Conservation (phyloP, 129 eudicot species). For the Kitagawia praeruptora region DNA sequence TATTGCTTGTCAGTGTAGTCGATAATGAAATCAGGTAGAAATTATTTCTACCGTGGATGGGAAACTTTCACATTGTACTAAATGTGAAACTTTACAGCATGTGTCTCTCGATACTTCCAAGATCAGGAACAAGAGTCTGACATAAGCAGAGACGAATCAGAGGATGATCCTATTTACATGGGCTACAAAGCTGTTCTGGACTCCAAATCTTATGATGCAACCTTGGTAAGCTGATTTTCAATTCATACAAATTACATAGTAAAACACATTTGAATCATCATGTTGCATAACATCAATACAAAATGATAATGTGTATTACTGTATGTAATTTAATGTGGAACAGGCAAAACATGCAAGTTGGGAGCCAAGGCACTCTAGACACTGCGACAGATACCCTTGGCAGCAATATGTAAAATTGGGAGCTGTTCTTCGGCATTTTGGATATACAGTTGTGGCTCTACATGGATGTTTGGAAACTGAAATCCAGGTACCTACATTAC, state of each 20-base stretch:
- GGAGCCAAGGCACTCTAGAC: conserved; percentile 77
- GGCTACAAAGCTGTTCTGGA: conserved; percentile 80
- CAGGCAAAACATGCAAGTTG: conserved; percentile 91
- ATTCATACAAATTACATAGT: background rate
- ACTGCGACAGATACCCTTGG: conserved; percentile 44
- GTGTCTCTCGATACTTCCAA: conserved; percentile 60
- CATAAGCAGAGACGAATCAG: conserved; percentile 19
- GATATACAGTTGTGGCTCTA: conserved; percentile 75
- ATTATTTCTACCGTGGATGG: background rate
- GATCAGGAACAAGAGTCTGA: conserved; percentile 31
- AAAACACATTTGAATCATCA: background rate
- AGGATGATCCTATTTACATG: conserved; percentile 69
- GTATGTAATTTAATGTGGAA: background rate
- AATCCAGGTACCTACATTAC: conserved; percentile 53
- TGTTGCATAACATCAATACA: background rate
- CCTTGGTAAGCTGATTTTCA: conserved; percentile 31
- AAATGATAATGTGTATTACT: background rate
- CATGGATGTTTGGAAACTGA: conserved; percentile 86
- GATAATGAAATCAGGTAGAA: background rate
- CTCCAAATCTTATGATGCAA: conserved; percentile 76
- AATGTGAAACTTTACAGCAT: conserved; percentile 44
- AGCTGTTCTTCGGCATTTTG: conserved; percentile 77
- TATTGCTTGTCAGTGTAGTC: background rate
- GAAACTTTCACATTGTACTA: background rate
- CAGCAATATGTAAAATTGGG: conserved; percentile 80